A percentile compares a stretch with the other conserved stretches of the same genome.
phyloP scores from a whole-genome alignment of 352 stramenopile genomes.

The Globisporangium radiosum region DNA sequence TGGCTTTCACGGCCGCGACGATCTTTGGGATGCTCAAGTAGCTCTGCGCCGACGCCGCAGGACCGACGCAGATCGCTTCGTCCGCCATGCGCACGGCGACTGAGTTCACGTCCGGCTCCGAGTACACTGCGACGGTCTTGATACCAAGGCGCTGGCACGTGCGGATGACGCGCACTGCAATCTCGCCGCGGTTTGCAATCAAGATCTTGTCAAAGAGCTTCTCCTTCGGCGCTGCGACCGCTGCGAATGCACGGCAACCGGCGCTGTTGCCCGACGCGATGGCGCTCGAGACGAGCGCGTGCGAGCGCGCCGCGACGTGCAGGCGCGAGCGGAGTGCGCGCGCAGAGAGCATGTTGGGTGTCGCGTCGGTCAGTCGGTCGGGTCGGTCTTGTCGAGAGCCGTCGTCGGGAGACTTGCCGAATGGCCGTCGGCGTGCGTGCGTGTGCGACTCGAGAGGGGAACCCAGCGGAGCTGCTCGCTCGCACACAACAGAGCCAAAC shows the following conservation, averaged over 20 bases:
- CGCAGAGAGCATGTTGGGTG: constrained; percentile 2
- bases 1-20: constrained; percentile 76
- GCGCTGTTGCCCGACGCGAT: background rate
- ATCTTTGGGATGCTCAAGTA: constrained; percentile 93
- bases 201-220: constrained; percentile 90
- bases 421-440: too few relatives aligned
- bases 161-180: constrained; percentile 90
- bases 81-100: constrained; percentile 83
- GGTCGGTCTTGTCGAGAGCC: background rate
- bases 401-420: too few relatives aligned
- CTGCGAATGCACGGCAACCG: constrained; percentile 3
- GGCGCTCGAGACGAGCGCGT: constrained; percentile 1
- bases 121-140: constrained; percentile 93
- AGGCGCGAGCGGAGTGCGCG: constrained; percentile 4
- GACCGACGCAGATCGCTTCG: constrained; percentile 63
- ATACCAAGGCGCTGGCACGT: constrained; percentile 88
- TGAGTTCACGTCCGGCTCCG: constrained; percentile 83
- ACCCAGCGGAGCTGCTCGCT: too few relatives aligned
- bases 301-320: background rate
- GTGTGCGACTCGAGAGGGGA: too few relatives aligned
- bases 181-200: constrained; percentile 92
- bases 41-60: constrained; percentile 67
- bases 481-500: too few relatives aligned
- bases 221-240: constrained; percentile 15
- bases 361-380: too few relatives aligned